phyloP scores from a whole-genome alignment of 495 filamentous ascomycete genomes.

The Penicillium goetzii region DNA sequence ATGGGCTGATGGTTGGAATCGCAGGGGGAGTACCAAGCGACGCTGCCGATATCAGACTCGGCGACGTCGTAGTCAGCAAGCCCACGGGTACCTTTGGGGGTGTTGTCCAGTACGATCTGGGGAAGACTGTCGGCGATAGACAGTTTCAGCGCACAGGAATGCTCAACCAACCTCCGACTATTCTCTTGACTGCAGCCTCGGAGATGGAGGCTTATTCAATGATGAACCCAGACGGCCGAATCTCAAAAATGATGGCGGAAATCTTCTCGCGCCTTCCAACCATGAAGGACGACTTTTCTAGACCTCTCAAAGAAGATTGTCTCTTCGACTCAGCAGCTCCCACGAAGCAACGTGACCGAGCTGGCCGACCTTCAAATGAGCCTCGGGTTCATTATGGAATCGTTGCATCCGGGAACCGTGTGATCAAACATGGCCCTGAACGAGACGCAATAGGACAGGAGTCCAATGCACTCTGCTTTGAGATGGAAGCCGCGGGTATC shows the following conservation, averaged over 20 bases:
- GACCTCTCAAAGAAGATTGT: too few relatives aligned
- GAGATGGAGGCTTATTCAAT: too few relatives aligned
- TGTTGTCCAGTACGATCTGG: slow-evolving; percentile 48
- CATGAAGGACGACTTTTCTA: too few relatives aligned
- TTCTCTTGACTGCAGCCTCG: slow-evolving; percentile 26
- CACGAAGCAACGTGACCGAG: too few relatives aligned
- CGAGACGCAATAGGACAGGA: slow-evolving; percentile 25
- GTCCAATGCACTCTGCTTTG: slow-evolving; percentile 33
- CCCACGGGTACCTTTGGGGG: slow-evolving; percentile 33
- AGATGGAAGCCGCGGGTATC: slow-evolving; percentile 53
- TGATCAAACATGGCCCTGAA: slow-evolving; percentile 24
- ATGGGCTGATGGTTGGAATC: slow-evolving; percentile 48
- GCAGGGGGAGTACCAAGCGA: slow-evolving; percentile 37
- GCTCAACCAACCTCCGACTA: slow-evolving; percentile 31
- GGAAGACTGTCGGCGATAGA: slow-evolving; percentile 31
- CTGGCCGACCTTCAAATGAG: too few relatives aligned
- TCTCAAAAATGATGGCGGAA: too few relatives aligned
- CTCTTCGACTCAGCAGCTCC: too few relatives aligned
- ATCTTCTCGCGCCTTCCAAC: too few relatives aligned
- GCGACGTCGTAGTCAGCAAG: slow-evolving; percentile 49
- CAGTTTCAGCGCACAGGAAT: slow-evolving; percentile 34
- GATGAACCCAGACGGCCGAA: too few relatives aligned
- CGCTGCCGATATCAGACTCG: slow-evolving; percentile 41
- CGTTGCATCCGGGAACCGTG: slow-evolving; percentile 32
- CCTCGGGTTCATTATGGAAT: slow-evolving; percentile 25